phyloP scores from a whole-genome alignment of 331 rosid genomes.

The Arachis monticola region DNA sequence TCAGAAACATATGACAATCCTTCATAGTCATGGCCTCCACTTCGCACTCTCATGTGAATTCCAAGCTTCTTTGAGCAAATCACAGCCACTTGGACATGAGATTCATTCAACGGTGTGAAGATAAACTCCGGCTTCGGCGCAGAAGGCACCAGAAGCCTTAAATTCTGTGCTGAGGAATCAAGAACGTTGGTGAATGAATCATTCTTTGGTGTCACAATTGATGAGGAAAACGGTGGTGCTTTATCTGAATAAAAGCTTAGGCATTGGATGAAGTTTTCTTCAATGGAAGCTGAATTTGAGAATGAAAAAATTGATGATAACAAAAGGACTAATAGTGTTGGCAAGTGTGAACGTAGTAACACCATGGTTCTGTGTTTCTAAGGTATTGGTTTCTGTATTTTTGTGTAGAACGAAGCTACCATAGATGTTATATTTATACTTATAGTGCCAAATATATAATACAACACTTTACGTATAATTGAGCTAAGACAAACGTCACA shows the following conservation, averaged over 20 bases:
- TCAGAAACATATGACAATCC: constrained; percentile 66
- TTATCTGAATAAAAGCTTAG: constrained; percentile 46
- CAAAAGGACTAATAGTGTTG: constrained; percentile 36
- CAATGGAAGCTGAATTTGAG: constrained; percentile 46
- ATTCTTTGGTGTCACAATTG: constrained; percentile 48
- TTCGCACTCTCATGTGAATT: constrained; percentile 61
- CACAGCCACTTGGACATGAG: constrained; percentile 59
- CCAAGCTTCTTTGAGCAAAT: constrained; percentile 53
- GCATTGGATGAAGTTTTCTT: constrained; percentile 52
- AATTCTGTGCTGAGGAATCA: constrained; percentile 55
- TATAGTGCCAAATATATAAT: constrained; percentile 15
- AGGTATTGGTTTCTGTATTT: constrained; percentile 29
- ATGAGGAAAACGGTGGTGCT: constrained; percentile 51
- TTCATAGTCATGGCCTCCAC: constrained; percentile 85
- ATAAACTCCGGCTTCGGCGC: constrained; percentile 58
- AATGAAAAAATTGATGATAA: constrained; percentile 39
- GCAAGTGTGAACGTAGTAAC: constrained; percentile 29
- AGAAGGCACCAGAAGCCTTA: constrained; percentile 57
- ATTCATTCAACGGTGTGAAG: constrained; percentile 52
- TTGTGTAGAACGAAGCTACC: constrained; percentile 38
- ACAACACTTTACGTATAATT: constrained; percentile 20
- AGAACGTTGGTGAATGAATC: constrained; percentile 53
- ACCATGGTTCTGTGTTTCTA: constrained; percentile 38
- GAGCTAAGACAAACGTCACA: constrained; percentile 48
- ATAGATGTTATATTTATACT: constrained; percentile 28